Base-by-base conservation (phyloP, 2,329 filamentous ascomycete genomes). In the Colletotrichum aenigma region DNA sequence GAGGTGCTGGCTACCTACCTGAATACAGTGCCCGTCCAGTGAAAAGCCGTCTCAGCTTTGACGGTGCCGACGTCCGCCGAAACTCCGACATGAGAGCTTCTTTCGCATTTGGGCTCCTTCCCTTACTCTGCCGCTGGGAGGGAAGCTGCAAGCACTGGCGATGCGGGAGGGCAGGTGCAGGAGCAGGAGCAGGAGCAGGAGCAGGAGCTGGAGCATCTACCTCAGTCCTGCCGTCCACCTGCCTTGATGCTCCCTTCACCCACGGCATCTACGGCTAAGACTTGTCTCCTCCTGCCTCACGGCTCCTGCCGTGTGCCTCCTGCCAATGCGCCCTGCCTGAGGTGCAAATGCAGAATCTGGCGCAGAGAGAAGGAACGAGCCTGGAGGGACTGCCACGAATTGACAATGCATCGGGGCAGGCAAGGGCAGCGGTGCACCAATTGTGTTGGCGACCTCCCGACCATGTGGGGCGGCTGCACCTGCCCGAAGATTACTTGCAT, bases 21-120 rank as follows among this genome's bases (percentile, higher is more conserved):
- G 43, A 48, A 48, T 48, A 48, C 43, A 48, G 43, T 48, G 43
- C 43, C 43, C 26, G 24, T 52, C 30, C 67, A 66, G 66, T 55
- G 58, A 58, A n/a, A 16, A 48, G 30, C 73, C 56, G 73, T 75
- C 70, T 75, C 70, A 73, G 74, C 74, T 75, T 73, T 75, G 70
- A 73, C 43, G 74, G 65, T 75, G 58, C 70, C 70, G 43, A 73
- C 28, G 56, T 58, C 64, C 65, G 58, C 70, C 70, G 70, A 75
- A 68, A 75, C 70, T 21, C 73, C 28, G 58, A 48, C 56, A 21
- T 66, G 62, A 56, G 61, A 62, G 61, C 61, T 71, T 71, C 52
- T 62, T 66, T 66, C 30, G 12, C 30, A 26, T 43, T 61, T 61
- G n/a, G 62, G 62, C 36, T n/a, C 36, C 28, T 66, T 48, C 16